Conservation (phyloP, 2,329 filamentous ascomycete genomes). For the Blastomyces emzantsi region DNA sequence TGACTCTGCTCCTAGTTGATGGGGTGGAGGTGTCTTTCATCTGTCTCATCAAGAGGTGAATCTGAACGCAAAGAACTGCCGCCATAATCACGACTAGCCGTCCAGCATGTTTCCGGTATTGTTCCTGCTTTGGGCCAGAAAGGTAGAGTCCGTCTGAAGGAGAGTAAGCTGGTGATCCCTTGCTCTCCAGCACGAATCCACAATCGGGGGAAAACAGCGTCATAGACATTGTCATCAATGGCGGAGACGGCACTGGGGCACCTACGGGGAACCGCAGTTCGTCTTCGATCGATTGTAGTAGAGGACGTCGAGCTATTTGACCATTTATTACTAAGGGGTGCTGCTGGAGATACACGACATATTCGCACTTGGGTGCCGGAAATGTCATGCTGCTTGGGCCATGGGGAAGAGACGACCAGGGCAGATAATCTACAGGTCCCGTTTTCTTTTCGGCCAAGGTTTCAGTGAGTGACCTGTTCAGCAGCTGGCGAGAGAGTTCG, state of each 20-base stretch:
- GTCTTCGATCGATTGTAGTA: slow-evolving; percentile 46
- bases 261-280: slow-evolving; percentile 54
- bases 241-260: slow-evolving; percentile 43
- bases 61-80: slow-evolving; percentile 43
- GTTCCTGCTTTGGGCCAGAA: slow-evolving; percentile 49
- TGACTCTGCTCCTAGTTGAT: slow-evolving; percentile 54
- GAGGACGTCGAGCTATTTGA: slow-evolving; percentile 23
- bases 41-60: slow-evolving; percentile 50
- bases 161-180: slow-evolving; percentile 47
- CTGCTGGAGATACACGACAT: slow-evolving; percentile 71
- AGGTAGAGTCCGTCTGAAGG: slow-evolving; percentile 46
- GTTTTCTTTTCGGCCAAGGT: slow-evolving; percentile 56
- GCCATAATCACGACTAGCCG: slow-evolving; percentile 47
- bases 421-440: slow-evolving; percentile 49
- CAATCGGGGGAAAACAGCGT: slow-evolving; percentile 57
- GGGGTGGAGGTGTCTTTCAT: slow-evolving; percentile 57
- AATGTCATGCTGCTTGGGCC: slow-evolving; percentile 40
- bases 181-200: slow-evolving; percentile 55
- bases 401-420: slow-evolving; percentile 66
- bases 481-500: slow-evolving; percentile 50
- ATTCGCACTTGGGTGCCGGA: slow-evolving; percentile 73
- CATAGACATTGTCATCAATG: slow-evolving; percentile 50
- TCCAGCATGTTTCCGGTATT: slow-evolving; percentile 44
- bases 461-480: slow-evolving; percentile 63
- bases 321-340: slow-evolving; percentile 32